phyloP scores from a whole-genome alignment of 129 eudicot genomes.

The Rutidosis leptorrhynchoides region DNA sequence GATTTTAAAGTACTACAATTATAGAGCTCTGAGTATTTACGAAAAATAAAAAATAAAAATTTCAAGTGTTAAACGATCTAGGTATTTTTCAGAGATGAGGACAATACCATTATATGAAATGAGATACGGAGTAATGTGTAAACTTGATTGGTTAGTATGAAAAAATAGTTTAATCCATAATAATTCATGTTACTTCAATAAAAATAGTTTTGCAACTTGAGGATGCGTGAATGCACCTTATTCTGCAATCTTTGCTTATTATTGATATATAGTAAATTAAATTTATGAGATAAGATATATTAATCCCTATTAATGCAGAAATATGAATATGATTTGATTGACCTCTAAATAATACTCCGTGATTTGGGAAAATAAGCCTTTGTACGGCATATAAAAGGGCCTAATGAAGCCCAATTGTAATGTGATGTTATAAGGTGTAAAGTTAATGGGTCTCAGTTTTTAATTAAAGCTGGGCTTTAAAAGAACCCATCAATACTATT shows the following conservation, averaged over 20 bases:
- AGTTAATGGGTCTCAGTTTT: not conserved
- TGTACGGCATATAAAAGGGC: not conserved
- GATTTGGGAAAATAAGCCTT: not conserved
- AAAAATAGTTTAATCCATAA: too few species aligned
- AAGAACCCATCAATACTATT: not conserved
- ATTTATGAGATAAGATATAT: too few species aligned
- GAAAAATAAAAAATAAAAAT: too few species aligned
- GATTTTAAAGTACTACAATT: not conserved
- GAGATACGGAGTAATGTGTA: too few species aligned
- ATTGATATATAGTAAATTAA: not conserved
- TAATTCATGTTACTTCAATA: too few species aligned
- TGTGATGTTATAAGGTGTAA: not conserved
- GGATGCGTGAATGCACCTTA: not conserved
- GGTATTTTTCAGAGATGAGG: too few species aligned
- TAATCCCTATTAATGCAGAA: too few species aligned
- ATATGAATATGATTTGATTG: too few species aligned
- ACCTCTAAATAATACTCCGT: not conserved
- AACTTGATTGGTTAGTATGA: too few species aligned
- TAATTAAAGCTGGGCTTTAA: not conserved
- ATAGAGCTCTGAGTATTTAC: not conserved
- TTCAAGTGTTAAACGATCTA: too few species aligned
- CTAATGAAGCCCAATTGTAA: not conserved
- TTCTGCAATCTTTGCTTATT: not conserved
- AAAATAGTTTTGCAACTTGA: not conserved
- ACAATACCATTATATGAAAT: too few species aligned